phyloP scores from a whole-genome alignment of 192 early-diverging fungal species.

The Funneliformis mosseae region DNA sequence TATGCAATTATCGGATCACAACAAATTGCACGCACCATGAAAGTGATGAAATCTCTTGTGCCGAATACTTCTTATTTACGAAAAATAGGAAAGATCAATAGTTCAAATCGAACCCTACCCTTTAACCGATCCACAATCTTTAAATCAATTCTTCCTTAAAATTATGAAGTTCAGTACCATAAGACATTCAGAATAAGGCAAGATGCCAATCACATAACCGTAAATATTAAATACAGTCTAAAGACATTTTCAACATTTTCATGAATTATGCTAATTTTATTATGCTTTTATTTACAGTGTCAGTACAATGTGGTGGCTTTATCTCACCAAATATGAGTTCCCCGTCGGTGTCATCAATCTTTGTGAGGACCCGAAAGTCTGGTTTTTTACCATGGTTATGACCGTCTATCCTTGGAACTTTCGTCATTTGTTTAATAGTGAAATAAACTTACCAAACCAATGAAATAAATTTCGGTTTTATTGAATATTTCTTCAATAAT shows the following conservation, averaged over 20 bases:
- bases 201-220: too few species aligned
- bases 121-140: too few species aligned
- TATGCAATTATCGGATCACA: too few species aligned
- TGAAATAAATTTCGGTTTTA: background rate
- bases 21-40: too few species aligned
- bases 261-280: conserved; percentile 24
- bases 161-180: too few species aligned
- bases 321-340: conserved; percentile 23
- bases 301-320: background rate
- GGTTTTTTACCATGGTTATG: conserved; percentile 17
- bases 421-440: conserved; percentile 17
- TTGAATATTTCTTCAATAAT: conserved; percentile 22
- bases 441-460: conserved; percentile 25
- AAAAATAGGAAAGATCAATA: too few species aligned
- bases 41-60: too few species aligned
- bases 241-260: conserved; percentile 14
- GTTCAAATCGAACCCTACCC: too few species aligned
- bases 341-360: background rate
- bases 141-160: too few species aligned
- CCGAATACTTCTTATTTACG: too few species aligned
- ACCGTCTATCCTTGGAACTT: conserved; percentile 24
- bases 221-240: background rate
- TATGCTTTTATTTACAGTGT: conserved; percentile 12
- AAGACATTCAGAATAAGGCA: too few species aligned
- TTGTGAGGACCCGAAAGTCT: conserved; percentile 4